phyloP scores from a whole-genome alignment of 75 land plant species.

The Adiantum capillusveneris region DNA sequence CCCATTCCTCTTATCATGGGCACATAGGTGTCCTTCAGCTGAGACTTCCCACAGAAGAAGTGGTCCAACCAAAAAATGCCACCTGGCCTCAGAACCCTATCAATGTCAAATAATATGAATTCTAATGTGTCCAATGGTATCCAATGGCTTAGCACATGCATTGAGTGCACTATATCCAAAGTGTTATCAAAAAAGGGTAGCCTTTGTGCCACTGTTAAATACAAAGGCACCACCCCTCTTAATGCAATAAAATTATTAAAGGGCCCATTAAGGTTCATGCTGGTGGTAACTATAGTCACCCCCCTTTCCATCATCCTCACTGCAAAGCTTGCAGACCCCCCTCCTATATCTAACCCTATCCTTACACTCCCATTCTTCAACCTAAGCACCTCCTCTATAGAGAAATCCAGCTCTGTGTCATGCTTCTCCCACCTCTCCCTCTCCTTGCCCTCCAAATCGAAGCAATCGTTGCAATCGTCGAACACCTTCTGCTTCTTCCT shows the following conservation, averaged over 20 bases:
- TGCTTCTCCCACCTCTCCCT: conserved; percentile 36
- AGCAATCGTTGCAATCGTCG: conserved; percentile 61
- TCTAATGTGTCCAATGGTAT: conserved; percentile 44
- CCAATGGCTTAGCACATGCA: conserved; percentile 89
- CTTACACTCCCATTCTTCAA: conserved; percentile 38
- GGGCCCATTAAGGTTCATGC: conserved; percentile 65
- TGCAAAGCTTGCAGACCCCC: conserved; percentile 55
- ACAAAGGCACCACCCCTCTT: conserved; percentile 70
- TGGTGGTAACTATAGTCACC: conserved; percentile 61
- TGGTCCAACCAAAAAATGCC: conserved; percentile 90
- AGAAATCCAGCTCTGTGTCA: conserved; percentile 46
- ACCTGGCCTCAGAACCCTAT: conserved; percentile 68
- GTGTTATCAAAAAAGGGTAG: conserved; percentile 80
- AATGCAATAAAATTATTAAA: conserved; percentile 71
- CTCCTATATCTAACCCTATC: conserved; percentile 78
- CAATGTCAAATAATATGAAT: conserved; percentile 62
- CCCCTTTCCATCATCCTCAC: conserved; percentile 63
- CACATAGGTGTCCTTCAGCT: conserved; percentile 43
- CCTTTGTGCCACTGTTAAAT: conserved; percentile 49
- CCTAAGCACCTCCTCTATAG: conserved; percentile 62
- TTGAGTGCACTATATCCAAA: conserved; percentile 74
- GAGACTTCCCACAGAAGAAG: conserved; percentile 56
- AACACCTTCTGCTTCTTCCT: conserved; percentile 22
- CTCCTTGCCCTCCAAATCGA: conserved; percentile 56
- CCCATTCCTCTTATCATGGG: conserved; percentile 59